These are phyloP conservation scores for Urtica urens DNA, from an alignment of 306 rosid genomes.

Conservation along the genomic window DNA sequence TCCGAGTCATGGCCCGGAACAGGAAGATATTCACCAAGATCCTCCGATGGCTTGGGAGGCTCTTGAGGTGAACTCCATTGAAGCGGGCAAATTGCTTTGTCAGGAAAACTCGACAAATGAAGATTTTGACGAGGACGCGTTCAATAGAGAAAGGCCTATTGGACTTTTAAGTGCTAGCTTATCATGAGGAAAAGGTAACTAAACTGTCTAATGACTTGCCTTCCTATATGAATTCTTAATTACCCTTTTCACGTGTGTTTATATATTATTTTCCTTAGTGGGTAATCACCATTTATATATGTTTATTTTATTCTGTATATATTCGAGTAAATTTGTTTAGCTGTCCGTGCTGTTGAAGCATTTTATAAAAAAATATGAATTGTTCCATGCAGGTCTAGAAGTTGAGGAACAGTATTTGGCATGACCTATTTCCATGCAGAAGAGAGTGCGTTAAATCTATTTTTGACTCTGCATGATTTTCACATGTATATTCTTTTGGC, in stretches of 20 bases:
- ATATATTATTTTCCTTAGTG: no score
- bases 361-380: no score
- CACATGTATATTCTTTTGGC: slow-evolving; percentile 18
- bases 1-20: slow-evolving; percentile 42
- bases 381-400: slow-evolving; percentile 30
- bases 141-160: slow-evolving; percentile 63
- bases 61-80: slow-evolving; percentile 40
- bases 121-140: slow-evolving; percentile 79
- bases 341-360: no score
- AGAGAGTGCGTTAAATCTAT: no score
- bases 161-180: slow-evolving; percentile 57
- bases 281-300: no score
- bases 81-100: slow-evolving; percentile 52
- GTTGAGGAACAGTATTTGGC: slow-evolving; percentile 12
- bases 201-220: neutral
- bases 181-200: slow-evolving; percentile 61
- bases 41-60: slow-evolving; percentile 53
- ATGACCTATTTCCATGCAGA: no score
- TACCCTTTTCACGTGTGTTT: no score
- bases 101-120: slow-evolving; percentile 90
- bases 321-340: no score
- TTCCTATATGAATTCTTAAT: neutral
- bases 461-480: slow-evolving; percentile 27
- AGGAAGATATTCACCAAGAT: slow-evolving; percentile 36
- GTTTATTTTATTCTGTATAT: no score